Evolutionary conservation across 2,329 filamentous ascomycete genomes (phyloP), one percentile per base, ranked within the genome.

Genomic region (Fonsecaea pedrosoi): DNA sequence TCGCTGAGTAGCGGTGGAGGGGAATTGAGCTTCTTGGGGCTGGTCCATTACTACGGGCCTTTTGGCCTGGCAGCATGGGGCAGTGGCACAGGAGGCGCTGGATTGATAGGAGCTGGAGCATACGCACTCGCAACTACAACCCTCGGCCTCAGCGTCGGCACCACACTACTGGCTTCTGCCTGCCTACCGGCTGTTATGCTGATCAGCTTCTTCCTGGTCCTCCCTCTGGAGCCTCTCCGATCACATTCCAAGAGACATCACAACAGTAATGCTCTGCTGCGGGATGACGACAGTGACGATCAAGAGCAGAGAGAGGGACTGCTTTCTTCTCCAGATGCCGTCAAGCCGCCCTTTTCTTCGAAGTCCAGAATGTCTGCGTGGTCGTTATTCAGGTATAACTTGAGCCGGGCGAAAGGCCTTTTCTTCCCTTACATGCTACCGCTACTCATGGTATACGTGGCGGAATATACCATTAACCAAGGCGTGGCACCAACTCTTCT

Each of bases 391-490:
- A 79, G 76, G 61, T 75, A 77, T 21, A 86, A 87, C 66, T 78
- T 98, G 38, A 81, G 80, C n/a, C 89, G 92, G 4, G 87, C 90
- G 0, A 85, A 81, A 68, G 83, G 84, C 0, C 83, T 98, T 1
- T 90, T 97, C 75, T 82, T 96, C 54, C 87, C 87, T 9, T 90
- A 89, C 77, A 98, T 99, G 93, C 84, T 96, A 3, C 95, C 95
- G 0, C 84, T 99, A 13, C 84, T 98, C 38, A 82, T 98, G 15
- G 95, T 99, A 35, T 99, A 97, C 77, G 86, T 98, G 40, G 92
- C 94, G 64, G 95, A 99, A 81, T 99, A 99, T 77, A 96, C 92
- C 63, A 97, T 98, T 79, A 98, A 98, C 80, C 94, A 97, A 81
- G 94, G 94, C 40, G 92, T 98, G 0, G 85, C 92, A 0, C 94